Evolutionary conservation across 2,329 filamentous ascomycete species (phyloP), one percentile per base, ranked within the genome.

Genomic region (Fusarium haematococcum): DNA sequence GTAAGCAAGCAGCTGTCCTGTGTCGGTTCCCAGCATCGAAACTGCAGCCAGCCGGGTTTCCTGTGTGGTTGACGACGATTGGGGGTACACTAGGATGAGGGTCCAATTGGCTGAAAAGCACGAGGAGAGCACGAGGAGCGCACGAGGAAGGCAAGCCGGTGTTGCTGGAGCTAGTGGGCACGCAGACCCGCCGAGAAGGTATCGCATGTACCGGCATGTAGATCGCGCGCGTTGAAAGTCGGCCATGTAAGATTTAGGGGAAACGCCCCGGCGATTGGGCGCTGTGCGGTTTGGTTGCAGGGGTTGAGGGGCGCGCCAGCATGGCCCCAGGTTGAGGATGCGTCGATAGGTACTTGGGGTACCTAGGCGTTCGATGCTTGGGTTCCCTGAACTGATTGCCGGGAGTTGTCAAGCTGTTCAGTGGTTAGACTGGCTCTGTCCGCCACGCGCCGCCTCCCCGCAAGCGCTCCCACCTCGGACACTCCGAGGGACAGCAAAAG

Each of bases 391-490:
- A 50, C 45, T 62, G 58, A 61, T 61, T 48, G 59, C 32, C 48
- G 63, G 54, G 41, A 45, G 56, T 67, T 71, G 69, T 71, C 69
- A 60, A 65, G 64, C 63, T 71, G 45, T 52, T 63, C 33, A 64
- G 43, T 68, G 65, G 71, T 43, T 71, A 69, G 71, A 62, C 72
- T 65, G 68, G 63, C 35, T 50, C 45, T 33, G 56, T 61, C 63
- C 67, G 70, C 70, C 71, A 74, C 68, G 52, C 71, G 68, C 63
- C 71, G 68, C 61, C 52, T 71, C 58, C 66, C 71, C 71, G 70
- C 71, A 71, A 71, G 63, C 71, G 62, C 71, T 71, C 67, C 71
- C 61, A 69, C 71, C 61, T 74, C 71, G 71, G 71, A 39, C 60
- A 74, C 64, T 68, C 71, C 71, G 71, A 74, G 63, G 50, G 45